Percentiles rank a stretch among this genome's conserved stretches.
These are phyloP conservation scores for Rhynchospora breviuscula DNA, from an alignment of 176 grass and related monocot genomes.

Conservation along the genomic window DNA sequence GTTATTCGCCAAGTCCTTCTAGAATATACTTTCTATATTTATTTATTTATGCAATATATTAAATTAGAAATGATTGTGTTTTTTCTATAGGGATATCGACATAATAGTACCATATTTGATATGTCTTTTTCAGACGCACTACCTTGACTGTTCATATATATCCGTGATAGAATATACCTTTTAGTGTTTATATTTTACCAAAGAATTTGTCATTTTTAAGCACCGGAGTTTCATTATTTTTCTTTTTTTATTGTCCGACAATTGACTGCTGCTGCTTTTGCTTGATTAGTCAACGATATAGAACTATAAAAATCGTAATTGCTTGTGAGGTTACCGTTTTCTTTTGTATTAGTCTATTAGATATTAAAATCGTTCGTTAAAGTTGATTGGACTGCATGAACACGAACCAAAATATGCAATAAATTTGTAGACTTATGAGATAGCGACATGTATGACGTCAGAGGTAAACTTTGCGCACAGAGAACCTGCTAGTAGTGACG, in stretches of 20 bases:
- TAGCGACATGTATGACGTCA: background rate
- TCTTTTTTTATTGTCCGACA: background rate
- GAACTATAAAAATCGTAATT: too few relatives aligned
- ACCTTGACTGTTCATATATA: background rate
- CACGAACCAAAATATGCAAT: background rate
- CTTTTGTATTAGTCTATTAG: background rate
- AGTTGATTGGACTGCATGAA: background rate
- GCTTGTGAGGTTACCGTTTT: too few relatives aligned
- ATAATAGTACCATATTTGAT: background rate
- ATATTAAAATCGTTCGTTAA: background rate
- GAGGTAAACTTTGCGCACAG: background rate
- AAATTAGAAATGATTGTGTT: background rate
- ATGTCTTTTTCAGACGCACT: background rate
- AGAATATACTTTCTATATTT: background rate
- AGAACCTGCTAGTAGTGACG: too few relatives aligned
- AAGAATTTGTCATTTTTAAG: background rate
- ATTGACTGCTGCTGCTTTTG: background rate
- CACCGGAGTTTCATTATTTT: background rate
- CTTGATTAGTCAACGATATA: background rate
- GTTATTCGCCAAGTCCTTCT: background rate
- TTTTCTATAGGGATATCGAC: background rate
- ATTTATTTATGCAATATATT: background rate
- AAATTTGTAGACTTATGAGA: background rate
- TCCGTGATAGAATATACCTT: background rate
- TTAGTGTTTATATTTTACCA: background rate